phyloP scores from a whole-genome alignment of 2,329 filamentous ascomycete species.

The Fusarium transvaalense region DNA sequence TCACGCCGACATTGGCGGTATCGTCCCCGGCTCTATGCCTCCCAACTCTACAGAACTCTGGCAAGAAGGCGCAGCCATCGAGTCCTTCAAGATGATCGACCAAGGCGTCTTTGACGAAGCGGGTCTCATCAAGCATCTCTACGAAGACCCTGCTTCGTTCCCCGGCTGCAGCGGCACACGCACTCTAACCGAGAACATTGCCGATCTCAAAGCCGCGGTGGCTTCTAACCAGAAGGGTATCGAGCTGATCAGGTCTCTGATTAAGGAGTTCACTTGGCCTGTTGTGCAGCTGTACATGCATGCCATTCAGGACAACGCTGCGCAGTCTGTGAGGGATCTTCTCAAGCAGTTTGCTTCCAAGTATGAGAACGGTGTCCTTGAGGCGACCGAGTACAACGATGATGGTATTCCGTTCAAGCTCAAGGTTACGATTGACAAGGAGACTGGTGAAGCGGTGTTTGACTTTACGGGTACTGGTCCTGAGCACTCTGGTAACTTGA shows the following conservation, averaged over 20 bases:
- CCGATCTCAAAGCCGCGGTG: constrained; percentile 87
- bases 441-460: constrained; percentile 81
- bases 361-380: constrained; percentile 77
- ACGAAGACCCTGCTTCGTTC: constrained; percentile 40
- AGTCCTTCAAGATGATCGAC: constrained; percentile 52
- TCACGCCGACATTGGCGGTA: constrained; percentile 63
- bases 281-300: constrained; percentile 88
- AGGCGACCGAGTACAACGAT: constrained; percentile 85
- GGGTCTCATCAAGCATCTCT: constrained; percentile 71
- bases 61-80: constrained; percentile 70
- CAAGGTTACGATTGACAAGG: constrained; percentile 78
- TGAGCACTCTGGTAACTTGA: constrained; percentile 50
- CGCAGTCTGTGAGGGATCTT: constrained; percentile 78
- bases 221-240: constrained; percentile 90
- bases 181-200: constrained; percentile 84
- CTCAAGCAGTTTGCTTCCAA: constrained; percentile 77
- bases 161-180: constrained; percentile 66
- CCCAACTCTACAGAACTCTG: constrained; percentile 72
- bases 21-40: constrained; percentile 81
- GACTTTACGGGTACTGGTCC: constrained; percentile 51
- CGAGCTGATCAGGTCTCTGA: constrained; percentile 77
- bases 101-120: constrained; percentile 54
- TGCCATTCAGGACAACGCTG: constrained; percentile 84
- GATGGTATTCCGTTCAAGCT: constrained; percentile 84
- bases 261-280: constrained; percentile 81